A percentile compares a stretch with the other conserved stretches of the same genome.
These are phyloP conservation scores for Rugosomyces carneus DNA, from an alignment of 1,284 basidiomycete species.

Conservation along the genomic window DNA sequence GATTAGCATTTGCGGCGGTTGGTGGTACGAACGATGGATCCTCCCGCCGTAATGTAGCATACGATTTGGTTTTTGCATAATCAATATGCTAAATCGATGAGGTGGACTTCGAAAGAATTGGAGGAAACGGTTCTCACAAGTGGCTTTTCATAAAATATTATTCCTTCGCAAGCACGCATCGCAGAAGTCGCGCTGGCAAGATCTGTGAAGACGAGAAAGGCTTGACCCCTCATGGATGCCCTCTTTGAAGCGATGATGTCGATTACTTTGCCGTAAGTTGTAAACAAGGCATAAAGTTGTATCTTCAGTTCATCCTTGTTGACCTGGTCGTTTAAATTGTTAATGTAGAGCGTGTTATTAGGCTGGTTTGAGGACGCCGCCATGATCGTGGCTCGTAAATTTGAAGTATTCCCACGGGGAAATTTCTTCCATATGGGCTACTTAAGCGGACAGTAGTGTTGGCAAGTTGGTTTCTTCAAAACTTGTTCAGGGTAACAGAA, in stretches of 20 bases:
- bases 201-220: constrained; percentile 93
- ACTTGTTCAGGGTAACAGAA: not conserved
- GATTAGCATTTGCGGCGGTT: constrained; percentile 51
- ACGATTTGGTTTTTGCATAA: constrained; percentile 83
- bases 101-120: not conserved
- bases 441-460: not conserved
- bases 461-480: not conserved
- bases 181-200: constrained; percentile 86
- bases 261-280: constrained; percentile 88
- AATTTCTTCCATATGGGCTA: not conserved
- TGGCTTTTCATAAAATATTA: constrained; percentile 89
- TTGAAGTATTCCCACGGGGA: constrained; percentile 33
- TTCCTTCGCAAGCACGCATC: constrained; percentile 84
- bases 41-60: constrained; percentile 69
- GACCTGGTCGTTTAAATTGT: constrained; percentile 91
- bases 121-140: constrained; percentile 51
- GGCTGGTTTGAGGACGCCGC: constrained; percentile 57
- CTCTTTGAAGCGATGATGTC: constrained; percentile 93
- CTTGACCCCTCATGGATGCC: constrained; percentile 88
- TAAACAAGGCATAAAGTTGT: constrained; percentile 88
- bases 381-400: constrained; percentile 26
- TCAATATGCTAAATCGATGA: constrained; percentile 59
- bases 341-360: constrained; percentile 88
- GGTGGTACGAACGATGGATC: constrained; percentile 72
- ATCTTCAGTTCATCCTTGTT: constrained; percentile 87